A percentile compares a stretch with the other conserved stretches of the same genome.
These are phyloP conservation scores for Alternaria conjuncta DNA, from an alignment of 2,329 filamentous ascomycete genomes.

Conservation along the genomic window DNA sequence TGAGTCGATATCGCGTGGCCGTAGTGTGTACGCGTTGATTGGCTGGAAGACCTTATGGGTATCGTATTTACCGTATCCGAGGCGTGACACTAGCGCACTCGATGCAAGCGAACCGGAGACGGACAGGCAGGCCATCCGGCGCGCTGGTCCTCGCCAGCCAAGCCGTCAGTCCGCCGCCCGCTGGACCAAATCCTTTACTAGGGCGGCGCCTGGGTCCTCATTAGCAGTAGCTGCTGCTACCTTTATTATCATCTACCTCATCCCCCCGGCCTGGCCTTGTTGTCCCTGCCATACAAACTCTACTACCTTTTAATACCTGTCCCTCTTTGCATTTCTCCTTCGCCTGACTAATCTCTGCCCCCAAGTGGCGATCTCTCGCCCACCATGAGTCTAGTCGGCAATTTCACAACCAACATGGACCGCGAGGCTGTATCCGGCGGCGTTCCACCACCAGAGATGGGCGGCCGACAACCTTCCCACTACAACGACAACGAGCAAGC, in stretches of 20 bases:
- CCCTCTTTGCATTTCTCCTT: constrained; percentile 2
- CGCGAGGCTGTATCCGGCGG: constrained; percentile 46
- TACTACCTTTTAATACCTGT: constrained; percentile 23
- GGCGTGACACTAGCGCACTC: background rate
- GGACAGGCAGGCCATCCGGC: too few species aligned
- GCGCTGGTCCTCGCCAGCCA: constrained; percentile 15
- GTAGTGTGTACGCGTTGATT: constrained; percentile 9
- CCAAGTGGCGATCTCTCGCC: constrained; percentile 19
- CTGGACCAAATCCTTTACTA: constrained; percentile 23
- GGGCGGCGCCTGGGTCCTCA: constrained; percentile 17
- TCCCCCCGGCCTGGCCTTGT: constrained; percentile 11
- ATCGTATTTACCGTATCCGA: constrained; percentile 11
- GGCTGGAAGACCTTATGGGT: background rate
- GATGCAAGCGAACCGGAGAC: background rate
- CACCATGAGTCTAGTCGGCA: constrained; percentile 53
- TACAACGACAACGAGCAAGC: constrained; percentile 18
- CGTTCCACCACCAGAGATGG: constrained; percentile 40
- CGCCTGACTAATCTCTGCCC: constrained; percentile 4
- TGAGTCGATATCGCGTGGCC: background rate
- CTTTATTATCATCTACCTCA: constrained; percentile 23
- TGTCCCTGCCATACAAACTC: constrained; percentile 7
- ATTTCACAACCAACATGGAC: constrained; percentile 54
- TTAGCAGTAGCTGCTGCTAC: constrained; percentile 26
- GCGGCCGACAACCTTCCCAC: constrained; percentile 26
- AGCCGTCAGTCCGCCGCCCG: constrained; percentile 20